Percentiles rank a stretch among this genome's conserved stretches.
Conservation (phyloP, 106 monocot genomes). For the Dendrobium catenatum region DNA sequence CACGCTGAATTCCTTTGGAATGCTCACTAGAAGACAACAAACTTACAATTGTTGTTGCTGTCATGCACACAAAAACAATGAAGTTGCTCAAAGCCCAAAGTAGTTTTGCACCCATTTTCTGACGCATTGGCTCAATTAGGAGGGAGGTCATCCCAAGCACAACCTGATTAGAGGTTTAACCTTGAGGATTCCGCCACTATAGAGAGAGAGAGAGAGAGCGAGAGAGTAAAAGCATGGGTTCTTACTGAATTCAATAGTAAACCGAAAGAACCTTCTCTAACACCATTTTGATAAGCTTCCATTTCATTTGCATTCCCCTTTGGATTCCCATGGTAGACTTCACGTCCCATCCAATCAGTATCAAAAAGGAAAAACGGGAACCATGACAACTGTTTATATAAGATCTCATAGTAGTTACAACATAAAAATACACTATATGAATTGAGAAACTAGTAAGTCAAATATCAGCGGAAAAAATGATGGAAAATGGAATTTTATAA, state of each 20-base stretch:
- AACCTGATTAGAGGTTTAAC: constrained; percentile 40
- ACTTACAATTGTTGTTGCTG: constrained; percentile 70
- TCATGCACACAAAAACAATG: constrained; percentile 83
- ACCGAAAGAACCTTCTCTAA: constrained; percentile 99
- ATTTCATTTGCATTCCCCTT: constrained; percentile 42
- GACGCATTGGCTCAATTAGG: constrained; percentile 83
- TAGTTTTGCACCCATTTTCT: constrained; percentile 57
- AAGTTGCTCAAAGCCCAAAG: constrained; percentile 98
- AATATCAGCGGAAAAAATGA: neutral
- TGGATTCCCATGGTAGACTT: constrained; percentile 97
- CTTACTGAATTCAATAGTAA: constrained; percentile 99
- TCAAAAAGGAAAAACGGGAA: constrained; percentile 99
- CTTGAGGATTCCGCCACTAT: no score
- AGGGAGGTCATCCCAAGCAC: constrained; percentile 87
- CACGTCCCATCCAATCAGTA: constrained; percentile 99
- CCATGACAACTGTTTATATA: constrained; percentile 70
- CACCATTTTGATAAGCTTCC: constrained; percentile 68
- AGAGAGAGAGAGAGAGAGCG: neutral
- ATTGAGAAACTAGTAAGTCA: neutral
- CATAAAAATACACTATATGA: neutral
- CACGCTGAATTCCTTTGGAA: constrained; percentile 40
- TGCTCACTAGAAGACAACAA: constrained; percentile 37
- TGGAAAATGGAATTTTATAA: neutral
- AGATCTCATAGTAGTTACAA: neutral
- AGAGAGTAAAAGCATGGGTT: constrained; percentile 28